Evolutionary conservation across 2,329 filamentous ascomycete genomes (phyloP).

Genomic region (Eutypella sp.): DNA sequence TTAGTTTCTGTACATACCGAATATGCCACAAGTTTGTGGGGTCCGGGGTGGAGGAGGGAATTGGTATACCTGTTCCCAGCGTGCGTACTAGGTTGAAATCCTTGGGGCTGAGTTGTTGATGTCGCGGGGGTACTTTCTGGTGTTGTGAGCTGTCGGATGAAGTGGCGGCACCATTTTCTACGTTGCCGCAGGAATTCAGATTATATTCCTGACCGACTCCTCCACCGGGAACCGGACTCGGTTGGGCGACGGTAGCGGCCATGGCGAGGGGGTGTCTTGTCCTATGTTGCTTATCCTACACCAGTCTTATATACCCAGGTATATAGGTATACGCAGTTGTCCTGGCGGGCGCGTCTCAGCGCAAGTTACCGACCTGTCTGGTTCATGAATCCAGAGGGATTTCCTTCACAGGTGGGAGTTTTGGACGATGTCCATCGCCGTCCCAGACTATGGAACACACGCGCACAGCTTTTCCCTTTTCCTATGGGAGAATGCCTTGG

Average conservation of each 20-base stretch:
- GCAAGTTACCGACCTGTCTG: background rate
- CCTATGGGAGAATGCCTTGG: too few relatives aligned
- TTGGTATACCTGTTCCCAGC: slow-evolving; percentile 62
- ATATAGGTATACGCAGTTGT: too few relatives aligned
- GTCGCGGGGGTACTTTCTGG: slow-evolving; percentile 24
- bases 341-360: background rate
- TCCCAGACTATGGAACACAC: background rate
- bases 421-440: background rate
- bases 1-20: slow-evolving; percentile 1
- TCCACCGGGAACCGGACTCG: slow-evolving; percentile 16
- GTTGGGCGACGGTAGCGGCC: slow-evolving; percentile 28
- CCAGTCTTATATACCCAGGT: too few relatives aligned
- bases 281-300: too few relatives aligned
- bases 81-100: slow-evolving; percentile 74
- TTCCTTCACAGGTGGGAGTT: background rate
- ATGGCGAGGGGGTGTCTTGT: too few relatives aligned
- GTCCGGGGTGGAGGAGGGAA: background rate
- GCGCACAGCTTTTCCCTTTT: too few relatives aligned
- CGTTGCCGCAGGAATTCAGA: slow-evolving; percentile 14
- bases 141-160: slow-evolving; percentile 13
- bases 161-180: slow-evolving; percentile 12
- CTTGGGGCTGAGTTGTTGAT: slow-evolving; percentile 36
- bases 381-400: background rate
- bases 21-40: background rate
- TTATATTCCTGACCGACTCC: slow-evolving; percentile 18